Evolutionary conservation across 768 basidiomycete genomes (phyloP).

Genomic region (Tricholoma sp.): DNA sequence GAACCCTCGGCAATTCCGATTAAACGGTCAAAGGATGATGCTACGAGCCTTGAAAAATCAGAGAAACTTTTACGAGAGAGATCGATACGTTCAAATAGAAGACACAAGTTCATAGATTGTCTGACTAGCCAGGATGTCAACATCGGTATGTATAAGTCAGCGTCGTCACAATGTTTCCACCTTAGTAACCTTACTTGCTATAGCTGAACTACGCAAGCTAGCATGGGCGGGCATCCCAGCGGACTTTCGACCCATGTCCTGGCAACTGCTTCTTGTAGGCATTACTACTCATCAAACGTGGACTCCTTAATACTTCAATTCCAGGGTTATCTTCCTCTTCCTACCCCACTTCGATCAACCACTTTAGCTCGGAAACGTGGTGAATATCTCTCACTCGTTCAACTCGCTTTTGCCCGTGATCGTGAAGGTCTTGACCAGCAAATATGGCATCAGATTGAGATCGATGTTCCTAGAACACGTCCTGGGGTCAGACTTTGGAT

Average conservation of each 20-base stretch:
- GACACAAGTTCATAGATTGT: conserved; percentile 79
- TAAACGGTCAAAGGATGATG: conserved; percentile 18
- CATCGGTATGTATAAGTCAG: conserved; percentile 50
- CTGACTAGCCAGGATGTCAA: conserved; percentile 74
- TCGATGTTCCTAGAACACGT: conserved; percentile 93
- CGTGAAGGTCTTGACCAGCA: conserved; percentile 86
- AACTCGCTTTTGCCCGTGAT: conserved; percentile 85
- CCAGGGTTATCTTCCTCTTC: conserved; percentile 90
- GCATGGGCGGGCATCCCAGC: conserved; percentile 93
- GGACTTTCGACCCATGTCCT: conserved; percentile 85
- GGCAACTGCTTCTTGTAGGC: conserved; percentile 90
- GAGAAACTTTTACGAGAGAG: conserved; percentile 67
- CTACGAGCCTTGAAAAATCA: conserved; percentile 36
- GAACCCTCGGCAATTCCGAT: conserved; percentile 27
- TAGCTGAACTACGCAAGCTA: conserved; percentile 82
- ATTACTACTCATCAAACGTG: background rate
- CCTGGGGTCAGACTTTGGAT: conserved; percentile 92
- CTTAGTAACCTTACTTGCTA: conserved; percentile 5
- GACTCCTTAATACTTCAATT: conserved; percentile 4
- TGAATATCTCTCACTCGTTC: conserved; percentile 88
- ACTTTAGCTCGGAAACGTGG: conserved; percentile 87
- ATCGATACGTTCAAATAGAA: conserved; percentile 74
- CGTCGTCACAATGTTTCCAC: background rate
- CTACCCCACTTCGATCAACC: conserved; percentile 64
- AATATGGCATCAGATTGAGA: conserved; percentile 99